Percentiles rank a stretch among this genome's conserved stretches.
These are phyloP conservation scores for Russula sp. DNA, from an alignment of 768 basidiomycete genomes.

Conservation along the genomic window DNA sequence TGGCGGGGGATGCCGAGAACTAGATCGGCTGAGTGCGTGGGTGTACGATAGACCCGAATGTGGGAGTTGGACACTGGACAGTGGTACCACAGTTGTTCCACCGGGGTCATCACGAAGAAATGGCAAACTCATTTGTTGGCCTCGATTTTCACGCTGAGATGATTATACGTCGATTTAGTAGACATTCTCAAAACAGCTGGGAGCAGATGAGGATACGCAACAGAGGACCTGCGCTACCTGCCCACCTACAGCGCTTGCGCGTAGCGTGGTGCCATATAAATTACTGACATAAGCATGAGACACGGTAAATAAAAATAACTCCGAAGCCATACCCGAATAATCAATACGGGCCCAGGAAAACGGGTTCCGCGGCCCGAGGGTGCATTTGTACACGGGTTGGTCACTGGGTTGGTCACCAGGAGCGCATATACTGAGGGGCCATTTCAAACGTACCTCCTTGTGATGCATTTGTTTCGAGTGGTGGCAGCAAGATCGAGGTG, in stretches of 20 bases:
- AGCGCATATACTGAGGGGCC: neutral
- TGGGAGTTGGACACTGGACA: neutral
- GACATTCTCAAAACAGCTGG: too few species aligned
- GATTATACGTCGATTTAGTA: too few species aligned
- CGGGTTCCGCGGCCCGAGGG: slow-evolving; percentile 10
- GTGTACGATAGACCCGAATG: neutral
- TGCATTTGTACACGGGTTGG: neutral
- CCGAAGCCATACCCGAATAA: slow-evolving; percentile 9
- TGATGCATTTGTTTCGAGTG: slow-evolving; percentile 2
- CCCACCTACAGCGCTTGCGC: neutral
- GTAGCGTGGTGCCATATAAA: neutral
- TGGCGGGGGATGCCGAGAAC: slow-evolving; percentile 5
- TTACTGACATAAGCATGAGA: slow-evolving; percentile 10
- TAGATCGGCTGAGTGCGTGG: neutral
- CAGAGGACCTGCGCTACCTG: neutral
- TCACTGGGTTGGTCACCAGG: neutral
- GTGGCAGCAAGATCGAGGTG: neutral
- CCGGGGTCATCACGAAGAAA: slow-evolving; percentile 8
- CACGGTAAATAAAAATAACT: neutral
- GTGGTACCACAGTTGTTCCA: neutral
- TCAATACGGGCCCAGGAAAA: neutral
- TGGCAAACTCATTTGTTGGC: neutral
- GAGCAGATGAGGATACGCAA: neutral
- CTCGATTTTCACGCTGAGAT: neutral
- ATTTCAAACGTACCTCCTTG: neutral